Percentiles rank a stretch among this genome's conserved stretches.
phyloP scores from a whole-genome alignment of 169 alveolate genomes.

The Plasmodium gaboni region DNA sequence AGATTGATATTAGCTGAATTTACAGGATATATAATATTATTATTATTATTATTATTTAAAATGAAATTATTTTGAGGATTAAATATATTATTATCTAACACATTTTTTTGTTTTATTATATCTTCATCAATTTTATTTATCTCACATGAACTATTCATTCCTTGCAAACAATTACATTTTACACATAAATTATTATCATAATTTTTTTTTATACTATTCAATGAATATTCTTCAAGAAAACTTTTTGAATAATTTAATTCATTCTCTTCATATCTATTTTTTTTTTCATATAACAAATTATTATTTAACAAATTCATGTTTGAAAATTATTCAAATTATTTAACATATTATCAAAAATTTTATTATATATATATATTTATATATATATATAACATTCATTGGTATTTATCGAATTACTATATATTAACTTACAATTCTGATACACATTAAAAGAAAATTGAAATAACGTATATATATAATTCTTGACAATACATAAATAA shows the following conservation, averaged over 20 bases:
- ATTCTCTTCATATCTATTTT: constrained; percentile 23
- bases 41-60: background rate
- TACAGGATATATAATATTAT: background rate
- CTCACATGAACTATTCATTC: background rate
- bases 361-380: no score
- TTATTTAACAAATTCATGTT: constrained; percentile 13
- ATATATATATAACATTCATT: no score
- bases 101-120: constrained; percentile 2
- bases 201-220: constrained; percentile 11
- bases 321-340: background rate
- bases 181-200: constrained; percentile 22
- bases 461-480: no score
- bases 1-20: background rate
- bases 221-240: constrained; percentile 8
- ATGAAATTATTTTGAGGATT: background rate
- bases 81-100: constrained; percentile 1
- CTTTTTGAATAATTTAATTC: constrained; percentile 16
- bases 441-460: no score
- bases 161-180: constrained; percentile 32
- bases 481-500: no score
- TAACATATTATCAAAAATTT: no score
- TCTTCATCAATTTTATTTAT: constrained; percentile 9
- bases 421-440: no score
- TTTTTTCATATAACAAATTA: constrained; percentile 1
- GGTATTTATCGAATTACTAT: no score